Percentiles rank a stretch among this genome's conserved stretches.
Evolutionary conservation across 2,329 filamentous ascomycete genomes (phyloP).

Genomic region (Coniochaeta prunicola): DNA sequence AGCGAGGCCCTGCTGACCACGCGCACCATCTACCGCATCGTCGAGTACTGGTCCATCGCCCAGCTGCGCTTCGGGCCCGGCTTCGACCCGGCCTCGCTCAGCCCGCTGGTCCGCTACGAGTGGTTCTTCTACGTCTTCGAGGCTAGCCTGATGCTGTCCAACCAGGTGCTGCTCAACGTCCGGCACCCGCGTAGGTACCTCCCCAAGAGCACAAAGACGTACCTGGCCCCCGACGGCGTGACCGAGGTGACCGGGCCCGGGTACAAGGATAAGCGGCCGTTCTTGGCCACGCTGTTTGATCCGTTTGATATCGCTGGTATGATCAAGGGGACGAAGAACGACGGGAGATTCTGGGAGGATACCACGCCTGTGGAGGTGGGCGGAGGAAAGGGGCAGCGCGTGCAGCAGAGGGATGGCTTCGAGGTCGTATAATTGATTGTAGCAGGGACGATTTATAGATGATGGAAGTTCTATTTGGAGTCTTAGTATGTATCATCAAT

Average conservation of each 20-base stretch:
- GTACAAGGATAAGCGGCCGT: slow-evolving; percentile 4
- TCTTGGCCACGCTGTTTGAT: slow-evolving; percentile 32
- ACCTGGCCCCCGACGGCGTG: slow-evolving; percentile 28
- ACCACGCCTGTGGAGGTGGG: no score
- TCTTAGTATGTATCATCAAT: no score
- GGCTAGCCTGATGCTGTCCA: slow-evolving; percentile 29
- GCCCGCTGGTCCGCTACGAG: slow-evolving; percentile 32
- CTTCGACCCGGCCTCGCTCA: slow-evolving; percentile 25
- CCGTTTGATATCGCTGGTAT: slow-evolving; percentile 20
- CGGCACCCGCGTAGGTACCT: slow-evolving; percentile 30
- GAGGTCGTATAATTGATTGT: no score
- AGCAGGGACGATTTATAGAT: no score
- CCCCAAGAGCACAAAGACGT: slow-evolving; percentile 25
- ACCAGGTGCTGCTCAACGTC: slow-evolving; percentile 29
- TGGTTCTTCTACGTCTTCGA: slow-evolving; percentile 40
- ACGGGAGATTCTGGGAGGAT: slow-evolving; percentile 17
- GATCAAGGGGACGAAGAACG: slow-evolving; percentile 13
- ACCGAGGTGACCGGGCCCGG: slow-evolving; percentile 4
- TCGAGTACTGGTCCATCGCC: slow-evolving; percentile 38
- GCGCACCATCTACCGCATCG: slow-evolving; percentile 41
- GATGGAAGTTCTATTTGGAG: no score
- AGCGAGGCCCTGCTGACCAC: slow-evolving; percentile 36
- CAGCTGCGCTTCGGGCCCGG: slow-evolving; percentile 29
- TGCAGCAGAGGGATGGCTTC: no score
- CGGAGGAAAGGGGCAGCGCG: no score